These are phyloP conservation scores for Oleoguttula mirabilis DNA, from an alignment of 495 filamentous ascomycete species.

Conservation along the genomic window DNA sequence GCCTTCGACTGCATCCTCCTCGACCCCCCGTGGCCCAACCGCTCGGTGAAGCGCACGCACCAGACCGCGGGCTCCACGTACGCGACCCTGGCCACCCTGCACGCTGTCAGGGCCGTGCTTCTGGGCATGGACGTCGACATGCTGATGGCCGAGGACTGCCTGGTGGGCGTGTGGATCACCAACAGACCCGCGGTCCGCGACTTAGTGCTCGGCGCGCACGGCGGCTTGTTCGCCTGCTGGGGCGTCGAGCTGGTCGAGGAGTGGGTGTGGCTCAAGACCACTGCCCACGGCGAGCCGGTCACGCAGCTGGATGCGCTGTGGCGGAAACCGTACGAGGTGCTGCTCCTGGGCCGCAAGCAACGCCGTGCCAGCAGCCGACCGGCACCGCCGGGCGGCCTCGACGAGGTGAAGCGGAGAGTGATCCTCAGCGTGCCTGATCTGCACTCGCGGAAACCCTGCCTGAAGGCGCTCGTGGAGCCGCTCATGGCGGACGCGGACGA, in stretches of 20 bases:
- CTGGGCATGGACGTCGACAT: slow-evolving; percentile 41
- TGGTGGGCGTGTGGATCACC: slow-evolving; percentile 79
- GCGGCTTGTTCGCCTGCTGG: slow-evolving; percentile 47
- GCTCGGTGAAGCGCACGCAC: slow-evolving; percentile 59
- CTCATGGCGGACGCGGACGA: slow-evolving; percentile 32
- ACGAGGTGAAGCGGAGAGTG: slow-evolving; percentile 38
- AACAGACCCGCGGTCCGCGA: slow-evolving; percentile 54
- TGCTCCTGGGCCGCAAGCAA: slow-evolving; percentile 53
- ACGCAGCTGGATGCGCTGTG: slow-evolving; percentile 53
- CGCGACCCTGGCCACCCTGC: slow-evolving; percentile 35
- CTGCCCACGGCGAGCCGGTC: slow-evolving; percentile 55
- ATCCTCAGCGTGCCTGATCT: slow-evolving; percentile 76
- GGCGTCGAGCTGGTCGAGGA: slow-evolving; percentile 59
- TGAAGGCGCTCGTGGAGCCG: slow-evolving; percentile 45
- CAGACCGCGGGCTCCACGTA: slow-evolving; percentile 40
- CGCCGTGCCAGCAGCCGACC: not conserved
- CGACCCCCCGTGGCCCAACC: slow-evolving; percentile 91
- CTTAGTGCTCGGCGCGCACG: slow-evolving; percentile 40
- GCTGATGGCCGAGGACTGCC: slow-evolving; percentile 41
- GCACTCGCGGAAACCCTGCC: slow-evolving; percentile 79
- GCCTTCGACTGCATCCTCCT: slow-evolving; percentile 71
- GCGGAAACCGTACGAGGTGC: slow-evolving; percentile 77
- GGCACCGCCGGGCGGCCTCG: not conserved
- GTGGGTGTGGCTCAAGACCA: slow-evolving; percentile 89
- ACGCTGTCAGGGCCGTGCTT: slow-evolving; percentile 35